Base-by-base conservation (phyloP, 345 rosid genomes). In the Conringia planisiliqua region DNA sequence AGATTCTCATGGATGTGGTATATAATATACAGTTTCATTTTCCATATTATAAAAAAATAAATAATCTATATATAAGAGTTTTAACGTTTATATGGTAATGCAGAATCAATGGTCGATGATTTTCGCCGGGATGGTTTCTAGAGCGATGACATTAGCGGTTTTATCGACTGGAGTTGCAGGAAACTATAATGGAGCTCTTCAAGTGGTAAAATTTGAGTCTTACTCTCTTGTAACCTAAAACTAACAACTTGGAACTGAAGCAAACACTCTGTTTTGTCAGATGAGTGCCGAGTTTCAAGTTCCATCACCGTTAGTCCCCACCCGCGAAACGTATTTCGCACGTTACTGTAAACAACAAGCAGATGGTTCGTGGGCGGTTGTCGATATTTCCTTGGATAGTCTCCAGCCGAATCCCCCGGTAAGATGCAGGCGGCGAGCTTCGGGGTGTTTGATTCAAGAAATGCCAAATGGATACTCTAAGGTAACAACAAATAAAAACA, bases 391-490 rank as follows among this genome's bases (percentile, higher is more conserved):
- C 12, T 82, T 95, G 82, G 98, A 95, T 80, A 80, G 80, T 72
- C 66, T 91, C 64, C 86, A 87, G 20, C 90, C 89, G 0, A 85
- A 85, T 66, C 86, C 92, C 0, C 72, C 77, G 0, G 82, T 77
- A 9, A 83, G 93, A 77, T 86, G 93, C 78, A 75, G 93, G 17
- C 78, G 93, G 75, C 80, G 97, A 82, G 97, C 98, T 27, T 95
- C 97, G 0, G 99, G 97, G 10, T 95, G 98, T 74, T 59, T 86
- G 63, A 83, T 95, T 76, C 90, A 95, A 73, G 99, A 95, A 77
- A 87, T 92, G 96, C 96, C 98, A 5, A 92, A 92, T 69, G 99
- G 99, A 11, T 95, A 89, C 81, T 90, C 98, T 3, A 88, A 89
- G 88, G 97, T 91, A 75, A 43, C 7, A 10, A 16, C 1, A 17